Base-by-base conservation (phyloP, 202 grass and related monocot genomes). In the Setaria italica region DNA sequence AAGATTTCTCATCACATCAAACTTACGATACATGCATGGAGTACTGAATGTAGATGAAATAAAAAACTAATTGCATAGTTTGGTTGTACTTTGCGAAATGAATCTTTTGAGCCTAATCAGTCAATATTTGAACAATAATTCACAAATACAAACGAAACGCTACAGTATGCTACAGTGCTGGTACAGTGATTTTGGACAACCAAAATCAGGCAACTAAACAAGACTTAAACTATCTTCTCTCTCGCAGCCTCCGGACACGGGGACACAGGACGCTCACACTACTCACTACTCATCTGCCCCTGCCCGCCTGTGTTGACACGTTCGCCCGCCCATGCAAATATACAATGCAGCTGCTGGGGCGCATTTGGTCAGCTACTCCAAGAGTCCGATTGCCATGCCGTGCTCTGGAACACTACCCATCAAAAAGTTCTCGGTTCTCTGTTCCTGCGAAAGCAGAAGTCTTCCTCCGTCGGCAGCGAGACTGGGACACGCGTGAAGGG, bases 331-430 rank as follows among this genome's bases (percentile, higher is more conserved):
- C 48, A 60, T 37, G 68, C 17, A 13, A 39, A 46, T 46, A 65
- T 34, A 6, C 11, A 12, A 59, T 5, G 58, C 57, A 11, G 6
- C 69, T 42, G 82, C 21, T 41, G 62, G 50, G 20, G 3, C 43
- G 32, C 69, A 32, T 69, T 70, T 73, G 88, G 78, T 69, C 72
- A 90, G 78, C 83, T 82, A 82, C 78, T 33, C 37, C 13, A 33
- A 12, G 69, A 85, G 70, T 15, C 32, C 14, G 45, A 49, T 16
- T 21, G 50, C 69, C 69, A 72, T 72, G 69, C 69, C 21, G n/a
- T 63, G 4, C 60, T 63, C 60, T 32, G 5, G 6, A 14, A 6
- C 39, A 1, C 59, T 62, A 1, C 60, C 14, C 14, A 29, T 6
- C 29, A 33, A 1, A 63, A 30, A 63, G 60, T 63, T 29, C 33